Evolutionary conservation across 1,284 basidiomycete genomes (phyloP), one percentile per base, ranked within the genome.

Genomic region (Crepidotus sp.): DNA sequence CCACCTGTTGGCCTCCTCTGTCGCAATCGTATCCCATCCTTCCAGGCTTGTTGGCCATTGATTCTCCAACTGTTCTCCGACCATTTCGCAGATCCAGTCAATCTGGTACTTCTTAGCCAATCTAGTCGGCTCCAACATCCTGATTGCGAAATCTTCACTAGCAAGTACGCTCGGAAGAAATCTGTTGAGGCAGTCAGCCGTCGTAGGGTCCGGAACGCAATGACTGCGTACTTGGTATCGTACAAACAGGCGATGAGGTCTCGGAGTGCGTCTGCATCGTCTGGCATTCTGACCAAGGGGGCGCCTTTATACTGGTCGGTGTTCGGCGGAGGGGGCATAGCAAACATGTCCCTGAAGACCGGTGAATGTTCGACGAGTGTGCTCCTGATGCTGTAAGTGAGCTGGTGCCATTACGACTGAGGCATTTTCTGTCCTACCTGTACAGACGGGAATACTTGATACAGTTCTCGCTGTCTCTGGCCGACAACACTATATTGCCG

Each of bases 31-130:
- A 4, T 26, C 22, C 34, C 39, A 46, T 9, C 18, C 21, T 11
- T 6, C 27, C 13, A 41, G 14, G 8, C 34, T 42, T 3, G n/a
- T 33, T 2, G 45, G 45, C 45, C 35, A 46, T 1, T 6, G n/a
- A 29, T 42, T 36, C 21, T 14, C 0, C 22, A 42, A 29, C 13
- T 38, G 30, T n/a, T 17, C 14, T 9, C 35, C 40, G 10, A 29
- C 26, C 40, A 46, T 31, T 13, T 21, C 22, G 17, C 34, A 29
- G n/a, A 46, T 42, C 39, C 45, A 42, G 15, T 42, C 40, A 14
- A 38, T 30, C 31, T 46, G 45, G 18, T 46, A 46, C 14, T 46
- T 46, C 14, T 33, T 41, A 3, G 45, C 45, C n/a, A 46, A 13
- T 21, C 22, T 2, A 8, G 22, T n/a, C 6, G 45, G 29, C 5